Percentiles rank a stretch among this genome's conserved stretches.
phyloP scores from a whole-genome alignment of 169 alveolate genomes.

The Plasmodium vivax region DNA sequence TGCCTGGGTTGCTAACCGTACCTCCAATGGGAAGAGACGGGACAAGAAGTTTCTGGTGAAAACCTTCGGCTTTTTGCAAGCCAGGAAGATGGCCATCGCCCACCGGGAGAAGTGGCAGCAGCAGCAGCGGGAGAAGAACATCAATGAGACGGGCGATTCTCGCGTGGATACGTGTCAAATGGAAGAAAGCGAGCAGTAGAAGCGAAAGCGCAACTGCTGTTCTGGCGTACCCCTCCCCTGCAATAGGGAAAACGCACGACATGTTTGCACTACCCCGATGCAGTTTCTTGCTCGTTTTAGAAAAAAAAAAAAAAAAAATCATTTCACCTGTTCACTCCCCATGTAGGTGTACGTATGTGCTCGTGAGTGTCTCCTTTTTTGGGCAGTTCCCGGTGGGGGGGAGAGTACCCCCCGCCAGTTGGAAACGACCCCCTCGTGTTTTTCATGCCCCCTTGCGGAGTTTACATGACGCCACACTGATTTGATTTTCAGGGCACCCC shows the following conservation, averaged over 20 bases:
- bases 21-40: conserved; percentile 25
- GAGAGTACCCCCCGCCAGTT: neutral
- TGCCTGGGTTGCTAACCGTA: conserved; percentile 74
- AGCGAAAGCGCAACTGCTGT: neutral
- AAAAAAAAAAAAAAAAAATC: no score
- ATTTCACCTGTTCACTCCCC: neutral
- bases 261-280: neutral
- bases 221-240: neutral
- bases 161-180: neutral
- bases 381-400: neutral
- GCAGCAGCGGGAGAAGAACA: neutral
- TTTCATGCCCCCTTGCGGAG: neutral
- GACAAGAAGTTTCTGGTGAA: conserved; percentile 65
- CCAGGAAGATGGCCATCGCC: conserved; percentile 71
- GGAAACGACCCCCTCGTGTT: neutral
- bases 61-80: conserved; percentile 66
- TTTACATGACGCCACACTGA: neutral
- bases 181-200: neutral
- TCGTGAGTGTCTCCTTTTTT: neutral
- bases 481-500: neutral
- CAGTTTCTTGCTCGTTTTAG: neutral
- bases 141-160: neutral
- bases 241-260: neutral
- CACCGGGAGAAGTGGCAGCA: conserved; percentile 55
- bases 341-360: neutral